Base-by-base conservation (phyloP, 164 flowering plant genomes). In the Berberis vulgaris region DNA sequence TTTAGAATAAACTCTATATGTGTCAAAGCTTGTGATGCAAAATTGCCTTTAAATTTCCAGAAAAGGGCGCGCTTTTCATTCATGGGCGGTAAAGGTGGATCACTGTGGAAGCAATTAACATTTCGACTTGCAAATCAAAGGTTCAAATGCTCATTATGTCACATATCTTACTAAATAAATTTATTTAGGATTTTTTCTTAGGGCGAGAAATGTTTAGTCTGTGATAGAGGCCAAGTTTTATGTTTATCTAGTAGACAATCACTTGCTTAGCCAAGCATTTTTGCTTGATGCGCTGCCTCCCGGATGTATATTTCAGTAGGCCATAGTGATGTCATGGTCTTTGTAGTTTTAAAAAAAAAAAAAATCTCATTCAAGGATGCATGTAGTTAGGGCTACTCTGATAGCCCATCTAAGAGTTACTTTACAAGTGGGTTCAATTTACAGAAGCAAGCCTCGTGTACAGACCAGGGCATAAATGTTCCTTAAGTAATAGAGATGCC, bases 51-150 rank as follows among this genome's bases (percentile, higher is more conserved):
- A 49, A 41, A 46, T 57, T 39, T 74, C 55, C 75, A 90, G 98
- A 67, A 70, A 79, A 88, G 97, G 73, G 97, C 96, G 47, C 94
- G 97, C 47, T 94, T 90, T 76, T 94, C 98, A 53, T 86, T 87
- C 75, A 87, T 94, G 97, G 98, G 98, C 9, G 92, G 92, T 61
- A 86, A 80, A 82, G 91, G 98, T 62, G 97, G 96, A 71, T 60
- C 91, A 13, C 84, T 94, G 38, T 94, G 98, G 98, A 90, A 81
- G 79, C 91, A 88, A 74, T 13, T 90, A 59, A 81, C 88, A 0
- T 90, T 75, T 71, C 73, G 75, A 73, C 76, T 90, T 59, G 69
- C 79, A 55, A 72, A 80, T 54, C 60, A 79, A 76, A 86, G 96
- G 97, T 94, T 45, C 50, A 38, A 59, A 62, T 45, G 47, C 11